Base-by-base conservation (phyloP, 768 basidiomycete species). In the Lactarius pseudohatsudake region DNA sequence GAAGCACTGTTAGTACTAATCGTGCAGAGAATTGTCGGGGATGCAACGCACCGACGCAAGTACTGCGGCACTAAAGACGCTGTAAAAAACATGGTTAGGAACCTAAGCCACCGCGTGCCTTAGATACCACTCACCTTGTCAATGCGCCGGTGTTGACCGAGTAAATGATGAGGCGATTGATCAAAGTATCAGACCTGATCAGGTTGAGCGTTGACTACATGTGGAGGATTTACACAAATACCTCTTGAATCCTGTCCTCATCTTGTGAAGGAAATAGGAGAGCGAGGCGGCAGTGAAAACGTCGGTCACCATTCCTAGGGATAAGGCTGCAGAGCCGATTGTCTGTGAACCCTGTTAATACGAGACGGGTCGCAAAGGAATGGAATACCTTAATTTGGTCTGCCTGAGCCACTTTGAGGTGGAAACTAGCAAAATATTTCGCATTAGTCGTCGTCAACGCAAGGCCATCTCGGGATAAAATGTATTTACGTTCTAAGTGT, bases 61-160 rank as follows among this genome's bases (percentile, higher is more conserved):
- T 0, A 86, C 87, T 6, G 82, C 73, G n/a, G 81, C 65, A 69
- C 83, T 82, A 71, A 82, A 69, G 4, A 79, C 77, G 54, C 84
- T 84, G 67, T 59, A 13, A 16, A 56, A 45, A 26, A 15, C 8
- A n/a, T 22, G 26, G 22, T 67, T 20, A 47, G 47, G 20, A 15
- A 41, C 16, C 41, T 28, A 20, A 26, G 9, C 15, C 11, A 26
- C 4, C 53, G 69, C 66, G 59, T 71, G 38, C 34, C 34, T 5
- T 15, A 28, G 5, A 34, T 8, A 45, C 6, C 74, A 58, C 70
- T 55, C 36, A 82, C 87, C 85, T 85, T n/a, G 88, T 89, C 43
- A 90, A 61, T 6, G 78, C 76, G 22, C 87, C 87, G 0, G 86
- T 88, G 67, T 85, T 86, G 50, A 89, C 75, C 18, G 87, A 86